Conservation (phyloP, 495 filamentous ascomycete genomes). For the Neurospora sublineolata region DNA sequence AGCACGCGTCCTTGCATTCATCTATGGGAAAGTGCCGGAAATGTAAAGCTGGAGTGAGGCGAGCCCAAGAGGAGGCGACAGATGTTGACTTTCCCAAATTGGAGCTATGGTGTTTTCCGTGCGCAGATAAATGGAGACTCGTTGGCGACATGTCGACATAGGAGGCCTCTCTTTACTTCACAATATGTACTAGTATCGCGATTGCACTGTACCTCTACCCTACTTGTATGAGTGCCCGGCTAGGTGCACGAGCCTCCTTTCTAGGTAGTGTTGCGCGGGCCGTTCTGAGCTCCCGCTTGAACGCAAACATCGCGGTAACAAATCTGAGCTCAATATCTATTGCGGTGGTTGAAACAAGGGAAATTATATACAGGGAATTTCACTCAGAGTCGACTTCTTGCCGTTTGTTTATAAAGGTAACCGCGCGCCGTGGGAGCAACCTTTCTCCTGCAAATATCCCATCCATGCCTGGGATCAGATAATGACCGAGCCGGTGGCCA, state of each 20-base stretch:
- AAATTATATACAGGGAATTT: neutral
- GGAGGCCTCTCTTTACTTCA: neutral
- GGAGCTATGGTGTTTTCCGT: neutral
- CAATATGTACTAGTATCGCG: neutral
- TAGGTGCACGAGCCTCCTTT: neutral
- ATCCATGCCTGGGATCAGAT: neutral
- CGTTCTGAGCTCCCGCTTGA: neutral
- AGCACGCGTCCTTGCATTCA: neutral
- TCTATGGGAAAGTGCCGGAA: neutral
- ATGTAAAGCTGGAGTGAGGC: neutral
- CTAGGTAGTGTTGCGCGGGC: neutral
- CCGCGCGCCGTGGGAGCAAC: neutral
- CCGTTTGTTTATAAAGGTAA: neutral
- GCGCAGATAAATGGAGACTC: neutral
- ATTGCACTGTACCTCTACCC: no score
- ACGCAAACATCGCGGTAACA: neutral
- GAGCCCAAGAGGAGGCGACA: neutral
- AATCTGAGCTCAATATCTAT: neutral
- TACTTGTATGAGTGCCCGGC: neutral
- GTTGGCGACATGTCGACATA: neutral
- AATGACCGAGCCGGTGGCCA: neutral
- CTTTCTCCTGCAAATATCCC: no score
- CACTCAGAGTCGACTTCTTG: neutral
- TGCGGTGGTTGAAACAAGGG: neutral
- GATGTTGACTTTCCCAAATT: neutral